Evolutionary conservation across 441 rosid genomes (phyloP).

Genomic region (Sinapis alba): DNA sequence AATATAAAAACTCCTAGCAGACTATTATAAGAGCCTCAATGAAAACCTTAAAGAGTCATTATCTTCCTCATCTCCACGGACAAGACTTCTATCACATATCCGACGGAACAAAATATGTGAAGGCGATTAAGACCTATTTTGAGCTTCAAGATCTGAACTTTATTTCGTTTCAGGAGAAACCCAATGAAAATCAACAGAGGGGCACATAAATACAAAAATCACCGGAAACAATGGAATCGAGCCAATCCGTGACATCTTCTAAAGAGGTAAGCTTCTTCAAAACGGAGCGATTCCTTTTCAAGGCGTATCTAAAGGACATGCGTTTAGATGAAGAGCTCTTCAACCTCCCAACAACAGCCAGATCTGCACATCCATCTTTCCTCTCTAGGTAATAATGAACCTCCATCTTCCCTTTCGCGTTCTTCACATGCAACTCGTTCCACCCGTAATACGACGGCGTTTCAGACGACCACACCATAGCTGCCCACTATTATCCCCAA

Average conservation of each 20-base stretch:
- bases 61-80: not conserved
- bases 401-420: constrained; percentile 59
- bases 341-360: constrained; percentile 70
- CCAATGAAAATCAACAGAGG: not conserved
- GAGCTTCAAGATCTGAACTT: constrained; percentile 8
- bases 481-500: not conserved
- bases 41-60: not conserved
- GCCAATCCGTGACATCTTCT: constrained; percentile 69
- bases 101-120: too few species aligned
- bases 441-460: constrained; percentile 60
- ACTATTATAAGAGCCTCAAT: not conserved
- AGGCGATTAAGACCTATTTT: not conserved
- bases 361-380: constrained; percentile 60
- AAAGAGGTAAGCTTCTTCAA: constrained; percentile 53
- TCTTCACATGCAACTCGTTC: constrained; percentile 63
- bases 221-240: constrained; percentile 71
- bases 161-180: not conserved
- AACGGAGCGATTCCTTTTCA: constrained; percentile 41
- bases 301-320: constrained; percentile 55
- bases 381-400: constrained; percentile 68
- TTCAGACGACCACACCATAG: constrained; percentile 32
- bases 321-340: constrained; percentile 51
- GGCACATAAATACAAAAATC: not conserved
- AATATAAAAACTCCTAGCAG: not conserved
- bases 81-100: not conserved